Base-by-base conservation (phyloP, 768 basidiomycete genomes). In the Gymnopilus dilepis region DNA sequence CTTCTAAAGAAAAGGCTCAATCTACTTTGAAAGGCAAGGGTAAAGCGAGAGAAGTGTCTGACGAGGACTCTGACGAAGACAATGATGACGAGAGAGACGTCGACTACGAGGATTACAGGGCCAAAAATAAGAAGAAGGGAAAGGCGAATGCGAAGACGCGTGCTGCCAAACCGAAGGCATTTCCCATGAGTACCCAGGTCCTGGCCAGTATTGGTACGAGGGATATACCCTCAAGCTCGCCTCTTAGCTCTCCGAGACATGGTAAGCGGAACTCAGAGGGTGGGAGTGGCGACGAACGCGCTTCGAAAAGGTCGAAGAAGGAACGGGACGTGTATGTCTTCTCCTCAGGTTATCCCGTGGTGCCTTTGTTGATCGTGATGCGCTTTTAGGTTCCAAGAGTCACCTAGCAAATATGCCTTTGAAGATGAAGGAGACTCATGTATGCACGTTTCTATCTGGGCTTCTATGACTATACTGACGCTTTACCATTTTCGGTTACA, bases 131-230 rank as follows among this genome's bases (percentile, higher is more conserved):
- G 47, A 47, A 42, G 55, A 62, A 53, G 45, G 42, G 37, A n/a
- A 69, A 59, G 30, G 56, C 26, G 2, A 40, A 7, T 34, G 34
- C 15, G 37, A 56, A 31, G 33, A 42, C 42, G 6, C 43, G 28
- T 51, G 68, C 64, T 31, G 60, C 58, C 31, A 65, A 67, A 56
- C 62, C 59, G 1, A 42, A 71, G 33, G 68, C 64, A 8, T 78
- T 77, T 55, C 77, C 76, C 13, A 80, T 88, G 84, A 79, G 73
- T 52, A 76, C 79, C 1, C 78, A 82, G 54, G 58, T 81, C 40
- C 73, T 85, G 2, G 69, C 72, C 9, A 78, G 76, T 48, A 78
- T 80, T 47, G 66, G 71, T 2, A 71, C 70, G 2, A 30, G 53
- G 7, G 50, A 45, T 19, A 66, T 69, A 13, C 68, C 60, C 30